Evolutionary conservation across 352 stramenopile genomes (phyloP).

Genomic region (Phytopythium sindhum): DNA sequence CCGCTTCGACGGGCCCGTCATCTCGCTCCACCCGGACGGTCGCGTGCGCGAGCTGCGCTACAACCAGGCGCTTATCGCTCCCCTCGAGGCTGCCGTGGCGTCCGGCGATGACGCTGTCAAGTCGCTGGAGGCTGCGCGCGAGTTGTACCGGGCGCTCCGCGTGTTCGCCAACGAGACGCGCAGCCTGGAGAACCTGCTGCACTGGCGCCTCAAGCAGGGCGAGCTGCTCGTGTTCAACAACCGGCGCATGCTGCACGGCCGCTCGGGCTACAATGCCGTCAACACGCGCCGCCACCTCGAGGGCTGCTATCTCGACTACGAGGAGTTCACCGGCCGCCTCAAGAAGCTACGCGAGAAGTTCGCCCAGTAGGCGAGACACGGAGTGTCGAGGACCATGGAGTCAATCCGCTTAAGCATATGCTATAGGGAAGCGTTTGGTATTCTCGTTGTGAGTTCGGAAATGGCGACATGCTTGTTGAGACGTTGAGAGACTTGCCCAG

Average conservation of each 20-base stretch:
- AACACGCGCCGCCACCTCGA: slow-evolving; percentile 65
- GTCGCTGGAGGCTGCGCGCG: slow-evolving; percentile 23
- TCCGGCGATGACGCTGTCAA: slow-evolving; percentile 4
- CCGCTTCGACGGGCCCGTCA: slow-evolving; percentile 19
- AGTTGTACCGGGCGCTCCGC: slow-evolving; percentile 55
- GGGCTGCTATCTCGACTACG: slow-evolving; percentile 83
- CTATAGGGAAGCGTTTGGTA: background rate
- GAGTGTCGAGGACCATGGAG: no score
- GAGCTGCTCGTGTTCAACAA: slow-evolving; percentile 90
- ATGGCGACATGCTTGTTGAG: background rate
- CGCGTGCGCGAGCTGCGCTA: slow-evolving; percentile 23
- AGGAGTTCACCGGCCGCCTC: slow-evolving; percentile 72
- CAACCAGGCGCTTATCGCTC: slow-evolving; percentile 29
- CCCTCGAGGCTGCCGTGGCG: slow-evolving; percentile 5
- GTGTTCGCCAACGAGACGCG: slow-evolving; percentile 20
- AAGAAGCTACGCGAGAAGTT: slow-evolving; percentile 26
- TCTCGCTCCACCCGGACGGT: slow-evolving; percentile 13
- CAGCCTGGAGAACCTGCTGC: slow-evolving; percentile 15
- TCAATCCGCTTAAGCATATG: background rate
- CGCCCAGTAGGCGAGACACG: background rate
- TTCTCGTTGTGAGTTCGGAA: background rate
- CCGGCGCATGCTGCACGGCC: slow-evolving; percentile 80
- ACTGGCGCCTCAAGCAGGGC: slow-evolving; percentile 51
- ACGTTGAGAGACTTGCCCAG: background rate
- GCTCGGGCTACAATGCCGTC: slow-evolving; percentile 51